A percentile compares a stretch with the other conserved stretches of the same genome.
phyloP scores from a whole-genome alignment of 1,139 yeast genomes.

The Taphrina populina region DNA sequence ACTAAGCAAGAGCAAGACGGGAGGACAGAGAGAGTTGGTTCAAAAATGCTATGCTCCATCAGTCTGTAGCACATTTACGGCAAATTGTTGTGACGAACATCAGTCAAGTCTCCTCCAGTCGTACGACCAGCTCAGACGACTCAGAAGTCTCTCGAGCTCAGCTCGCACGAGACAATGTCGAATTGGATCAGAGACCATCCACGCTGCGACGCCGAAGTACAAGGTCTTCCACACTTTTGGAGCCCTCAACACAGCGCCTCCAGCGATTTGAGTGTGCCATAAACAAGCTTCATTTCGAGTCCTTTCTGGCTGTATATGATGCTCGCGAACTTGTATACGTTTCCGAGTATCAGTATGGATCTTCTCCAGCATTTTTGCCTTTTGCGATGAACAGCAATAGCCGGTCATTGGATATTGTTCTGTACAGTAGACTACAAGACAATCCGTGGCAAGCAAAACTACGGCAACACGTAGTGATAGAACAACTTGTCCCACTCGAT shows the following conservation, averaged over 20 bases:
- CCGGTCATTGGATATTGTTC: constrained; percentile 1
- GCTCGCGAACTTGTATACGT: constrained; percentile 8
- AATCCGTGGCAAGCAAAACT: constrained; percentile 2
- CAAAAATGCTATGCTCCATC: constrained; percentile 33
- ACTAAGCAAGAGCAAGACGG: no score
- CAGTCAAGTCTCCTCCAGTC: neutral
- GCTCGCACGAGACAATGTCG: neutral
- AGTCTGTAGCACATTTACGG: constrained; percentile 26
- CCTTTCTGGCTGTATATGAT: constrained; percentile 10
- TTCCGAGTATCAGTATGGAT: constrained; percentile 12
- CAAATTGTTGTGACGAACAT: constrained; percentile 16
- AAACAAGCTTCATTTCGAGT: neutral
- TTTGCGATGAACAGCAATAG: constrained; percentile 7
- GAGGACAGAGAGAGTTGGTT: no score
- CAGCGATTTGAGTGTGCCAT: constrained; percentile 20
- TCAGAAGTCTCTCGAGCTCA: neutral
- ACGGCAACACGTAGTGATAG: neutral
- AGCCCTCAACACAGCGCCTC: neutral
- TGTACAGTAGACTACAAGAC: constrained; percentile 1
- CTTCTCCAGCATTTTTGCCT: constrained; percentile 9
- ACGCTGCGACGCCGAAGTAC: constrained; percentile 29
- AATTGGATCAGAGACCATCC: constrained; percentile 1
- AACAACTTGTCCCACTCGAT: neutral
- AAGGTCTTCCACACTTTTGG: neutral
- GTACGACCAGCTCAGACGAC: neutral